Conservation (phyloP, 352 stramenopile genomes). For the Phytophthora kernoviae region DNA sequence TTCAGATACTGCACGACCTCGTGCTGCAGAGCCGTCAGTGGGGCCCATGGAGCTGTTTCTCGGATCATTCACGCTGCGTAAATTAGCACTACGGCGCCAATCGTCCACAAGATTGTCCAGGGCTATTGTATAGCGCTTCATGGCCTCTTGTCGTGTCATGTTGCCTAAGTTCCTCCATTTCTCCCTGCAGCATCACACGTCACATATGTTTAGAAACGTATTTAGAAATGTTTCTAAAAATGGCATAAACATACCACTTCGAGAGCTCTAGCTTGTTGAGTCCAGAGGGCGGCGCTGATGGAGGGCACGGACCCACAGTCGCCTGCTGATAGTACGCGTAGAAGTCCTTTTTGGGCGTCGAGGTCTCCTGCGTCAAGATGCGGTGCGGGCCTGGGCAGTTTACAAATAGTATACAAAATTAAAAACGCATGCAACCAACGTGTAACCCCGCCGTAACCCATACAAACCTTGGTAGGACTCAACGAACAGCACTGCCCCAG, state of each 20-base stretch:
- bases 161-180: constrained; percentile 76
- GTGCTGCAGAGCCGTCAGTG: constrained; percentile 23
- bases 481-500: constrained; percentile 75
- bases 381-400: constrained; percentile 79
- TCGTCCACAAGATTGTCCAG: constrained; percentile 85
- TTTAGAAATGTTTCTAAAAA: too few species aligned
- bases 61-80: constrained; percentile 22
- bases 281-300: constrained; percentile 32
- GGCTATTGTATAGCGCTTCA: constrained; percentile 75
- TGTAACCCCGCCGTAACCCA: too few species aligned
- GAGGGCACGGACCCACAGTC: constrained; percentile 60
- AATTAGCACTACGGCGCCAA: constrained; percentile 67
- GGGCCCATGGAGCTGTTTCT: constrained; percentile 7
- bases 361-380: constrained; percentile 76
- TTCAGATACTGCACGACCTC: constrained; percentile 17
- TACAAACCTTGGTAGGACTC: constrained; percentile 84
- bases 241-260: constrained; percentile 42
- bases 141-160: constrained; percentile 77
- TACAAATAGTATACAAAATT: too few species aligned
- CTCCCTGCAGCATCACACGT: constrained; percentile 40
- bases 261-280: constrained; percentile 59
- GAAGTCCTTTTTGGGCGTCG: constrained; percentile 78
- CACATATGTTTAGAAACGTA: neutral
- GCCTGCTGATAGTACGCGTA: constrained; percentile 83
- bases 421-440: too few species aligned